Percentiles rank a stretch among this genome's conserved stretches.
phyloP scores from a whole-genome alignment of 2,329 filamentous ascomycete genomes.

The Penicillium sp. region DNA sequence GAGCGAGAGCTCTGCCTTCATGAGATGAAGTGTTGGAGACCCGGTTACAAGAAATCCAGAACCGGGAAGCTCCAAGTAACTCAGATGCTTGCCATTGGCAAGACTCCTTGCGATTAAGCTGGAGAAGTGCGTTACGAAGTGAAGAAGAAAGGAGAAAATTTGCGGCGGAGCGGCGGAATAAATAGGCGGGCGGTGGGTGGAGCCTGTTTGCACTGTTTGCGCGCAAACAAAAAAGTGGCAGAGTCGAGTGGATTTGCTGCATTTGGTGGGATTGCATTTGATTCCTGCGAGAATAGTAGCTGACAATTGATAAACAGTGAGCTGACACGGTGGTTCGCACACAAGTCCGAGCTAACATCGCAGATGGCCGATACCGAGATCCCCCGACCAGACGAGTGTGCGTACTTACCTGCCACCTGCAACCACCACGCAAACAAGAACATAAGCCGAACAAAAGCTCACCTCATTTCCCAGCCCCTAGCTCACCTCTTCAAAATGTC shows the following conservation, averaged over 20 bases:
- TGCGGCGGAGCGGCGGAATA: conserved; percentile 3
- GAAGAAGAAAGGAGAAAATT: conserved; percentile 7
- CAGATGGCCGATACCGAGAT: conserved; percentile 37
- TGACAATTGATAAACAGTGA: too few relatives aligned
- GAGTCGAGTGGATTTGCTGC: too few relatives aligned
- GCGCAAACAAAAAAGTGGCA: conserved; percentile 27
- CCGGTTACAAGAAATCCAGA: too few relatives aligned
- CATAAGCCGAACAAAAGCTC: neutral
- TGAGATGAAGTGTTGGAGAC: too few relatives aligned
- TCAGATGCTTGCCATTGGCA: neutral
- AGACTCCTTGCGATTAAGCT: neutral
- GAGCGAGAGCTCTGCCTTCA: neutral
- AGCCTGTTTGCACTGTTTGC: conserved; percentile 27
- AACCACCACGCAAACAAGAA: conserved; percentile 6
- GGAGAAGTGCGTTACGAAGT: conserved; percentile 10
- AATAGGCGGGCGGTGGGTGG: conserved; percentile 21
- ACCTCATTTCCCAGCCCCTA: conserved; percentile 33
- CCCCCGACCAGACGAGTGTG: conserved; percentile 36
- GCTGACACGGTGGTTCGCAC: neutral
- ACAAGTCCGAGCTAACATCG: neutral
- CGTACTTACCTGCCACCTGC: conserved; percentile 17
- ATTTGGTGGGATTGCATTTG: too few relatives aligned
- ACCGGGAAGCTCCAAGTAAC: too few relatives aligned
- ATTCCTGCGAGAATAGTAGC: too few relatives aligned
- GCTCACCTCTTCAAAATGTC: conserved; percentile 37